A percentile compares a stretch with the other conserved stretches of the same genome.
phyloP scores from a whole-genome alignment of 805 yeast species.

The Nakazawaea molendinolei region DNA sequence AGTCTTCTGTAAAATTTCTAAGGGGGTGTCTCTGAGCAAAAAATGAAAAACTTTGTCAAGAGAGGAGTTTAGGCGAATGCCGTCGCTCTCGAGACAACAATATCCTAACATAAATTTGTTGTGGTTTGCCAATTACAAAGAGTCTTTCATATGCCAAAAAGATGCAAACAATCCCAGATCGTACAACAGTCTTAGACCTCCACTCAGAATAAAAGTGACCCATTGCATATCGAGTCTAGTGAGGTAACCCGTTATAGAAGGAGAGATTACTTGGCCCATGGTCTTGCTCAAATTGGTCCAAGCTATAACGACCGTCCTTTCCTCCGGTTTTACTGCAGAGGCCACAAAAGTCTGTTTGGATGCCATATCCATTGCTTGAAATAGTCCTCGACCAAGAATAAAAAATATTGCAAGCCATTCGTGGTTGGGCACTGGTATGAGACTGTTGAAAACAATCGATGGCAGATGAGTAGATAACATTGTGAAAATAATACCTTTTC shows the following conservation, averaged over 20 bases:
- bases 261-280: slow-evolving; percentile 35
- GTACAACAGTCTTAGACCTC: slow-evolving; percentile 30
- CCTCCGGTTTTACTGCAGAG: slow-evolving; percentile 30
- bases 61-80: not conserved
- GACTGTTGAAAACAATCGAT: slow-evolving; percentile 31
- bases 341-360: slow-evolving; percentile 42
- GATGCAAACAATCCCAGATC: slow-evolving; percentile 31
- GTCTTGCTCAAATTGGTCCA: slow-evolving; percentile 39
- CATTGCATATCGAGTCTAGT: slow-evolving; percentile 32
- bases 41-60: too few species aligned
- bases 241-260: slow-evolving; percentile 33
- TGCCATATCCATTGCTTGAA: slow-evolving; percentile 42
- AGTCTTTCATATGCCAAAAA: slow-evolving; percentile 20
- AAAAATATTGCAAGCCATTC: slow-evolving; percentile 26
- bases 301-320: slow-evolving; percentile 36
- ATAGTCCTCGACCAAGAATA: slow-evolving; percentile 29
- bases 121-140: too few species aligned
- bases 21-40: too few species aligned
- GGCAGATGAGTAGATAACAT: slow-evolving; percentile 40
- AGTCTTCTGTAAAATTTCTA: too few species aligned
- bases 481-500: slow-evolving; percentile 36
- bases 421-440: slow-evolving; percentile 32
- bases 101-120: not conserved
- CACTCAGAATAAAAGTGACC: slow-evolving; percentile 35
- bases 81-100: not conserved